phyloP scores from a whole-genome alignment of 78 protist genomes.

The Fonticula alba region DNA sequence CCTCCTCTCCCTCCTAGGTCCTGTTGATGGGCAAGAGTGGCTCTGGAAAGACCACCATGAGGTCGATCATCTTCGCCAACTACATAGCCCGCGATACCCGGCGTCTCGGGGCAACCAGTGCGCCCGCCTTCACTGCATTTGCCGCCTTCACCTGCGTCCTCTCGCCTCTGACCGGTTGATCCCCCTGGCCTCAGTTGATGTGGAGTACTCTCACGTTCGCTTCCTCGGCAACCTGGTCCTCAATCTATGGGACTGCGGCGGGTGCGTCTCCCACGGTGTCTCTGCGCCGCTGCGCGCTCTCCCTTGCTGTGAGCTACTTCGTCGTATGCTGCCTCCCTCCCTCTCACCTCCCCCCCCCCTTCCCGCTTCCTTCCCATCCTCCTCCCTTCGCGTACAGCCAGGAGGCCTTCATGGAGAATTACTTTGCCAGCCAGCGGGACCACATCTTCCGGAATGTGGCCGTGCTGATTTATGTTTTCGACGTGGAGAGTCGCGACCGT shows the following conservation, averaged over 20 bases:
- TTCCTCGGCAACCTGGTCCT: slow-evolving; percentile 89
- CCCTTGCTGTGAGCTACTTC: too few species aligned
- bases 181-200: slow-evolving; percentile 41
- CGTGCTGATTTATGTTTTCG: slow-evolving; percentile 79
- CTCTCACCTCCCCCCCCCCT: too few species aligned
- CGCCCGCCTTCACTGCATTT: not conserved
- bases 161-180: not conserved
- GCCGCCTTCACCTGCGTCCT: too few species aligned
- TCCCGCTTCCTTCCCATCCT: too few species aligned
- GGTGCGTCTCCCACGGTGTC: slow-evolving; percentile 10
- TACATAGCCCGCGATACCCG: slow-evolving; percentile 78
- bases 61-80: slow-evolving; percentile 88
- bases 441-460: slow-evolving; percentile 92
- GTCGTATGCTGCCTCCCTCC: too few species aligned
- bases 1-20: too few species aligned
- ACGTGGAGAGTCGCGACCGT: slow-evolving; percentile 55
- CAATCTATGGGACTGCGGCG: slow-evolving; percentile 96
- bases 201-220: slow-evolving; percentile 85
- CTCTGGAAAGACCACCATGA: slow-evolving; percentile 93
- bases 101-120: slow-evolving; percentile 72
- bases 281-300: too few species aligned
- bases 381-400: slow-evolving; percentile 46
- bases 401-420: slow-evolving; percentile 83
- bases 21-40: slow-evolving; percentile 76
- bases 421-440: slow-evolving; percentile 77